phyloP scores from a whole-genome alignment of 352 stramenopile species.

The Pythium monospermum region DNA sequence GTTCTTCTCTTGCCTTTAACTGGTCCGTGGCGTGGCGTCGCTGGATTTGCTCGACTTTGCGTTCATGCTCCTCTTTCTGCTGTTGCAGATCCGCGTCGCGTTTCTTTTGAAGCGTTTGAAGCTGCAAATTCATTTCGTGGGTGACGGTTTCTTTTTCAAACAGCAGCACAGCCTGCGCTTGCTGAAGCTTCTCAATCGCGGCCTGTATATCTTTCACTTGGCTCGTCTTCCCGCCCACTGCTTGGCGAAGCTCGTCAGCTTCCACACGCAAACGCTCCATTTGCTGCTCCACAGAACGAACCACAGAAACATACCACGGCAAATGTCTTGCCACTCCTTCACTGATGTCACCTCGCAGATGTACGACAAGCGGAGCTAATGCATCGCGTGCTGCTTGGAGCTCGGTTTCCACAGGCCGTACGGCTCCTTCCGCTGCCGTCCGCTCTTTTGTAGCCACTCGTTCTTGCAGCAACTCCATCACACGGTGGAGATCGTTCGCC shows the following conservation, averaged over 20 bases:
- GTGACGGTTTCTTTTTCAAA: slow-evolving; percentile 70
- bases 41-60: slow-evolving; percentile 53
- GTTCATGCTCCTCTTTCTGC: slow-evolving; percentile 41
- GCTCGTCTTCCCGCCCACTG: slow-evolving; percentile 20
- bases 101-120: slow-evolving; percentile 44
- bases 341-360: slow-evolving; percentile 6
- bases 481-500: slow-evolving; percentile 14
- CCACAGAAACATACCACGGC: slow-evolving; percentile 51
- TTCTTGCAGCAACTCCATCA: slow-evolving; percentile 21
- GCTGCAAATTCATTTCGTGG: slow-evolving; percentile 52
- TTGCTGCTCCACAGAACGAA: slow-evolving; percentile 27
- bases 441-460: slow-evolving; percentile 16
- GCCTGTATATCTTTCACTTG: slow-evolving; percentile 26
- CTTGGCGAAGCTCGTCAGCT: slow-evolving; percentile 15
- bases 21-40: slow-evolving; percentile 38
- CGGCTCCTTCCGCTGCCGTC: slow-evolving; percentile 24
- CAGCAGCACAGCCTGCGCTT: slow-evolving; percentile 44
- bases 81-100: slow-evolving; percentile 52
- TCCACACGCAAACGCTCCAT: slow-evolving; percentile 25
- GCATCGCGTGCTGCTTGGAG: slow-evolving; percentile 44
- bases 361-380: slow-evolving; percentile 24
- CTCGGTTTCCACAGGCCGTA: slow-evolving; percentile 33
- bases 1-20: slow-evolving; percentile 50
- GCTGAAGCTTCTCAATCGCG: slow-evolving; percentile 30
- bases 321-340: slow-evolving; percentile 37